phyloP scores from a whole-genome alignment of 2,329 filamentous ascomycete genomes.

The Pseudogymnoascus sp. region DNA sequence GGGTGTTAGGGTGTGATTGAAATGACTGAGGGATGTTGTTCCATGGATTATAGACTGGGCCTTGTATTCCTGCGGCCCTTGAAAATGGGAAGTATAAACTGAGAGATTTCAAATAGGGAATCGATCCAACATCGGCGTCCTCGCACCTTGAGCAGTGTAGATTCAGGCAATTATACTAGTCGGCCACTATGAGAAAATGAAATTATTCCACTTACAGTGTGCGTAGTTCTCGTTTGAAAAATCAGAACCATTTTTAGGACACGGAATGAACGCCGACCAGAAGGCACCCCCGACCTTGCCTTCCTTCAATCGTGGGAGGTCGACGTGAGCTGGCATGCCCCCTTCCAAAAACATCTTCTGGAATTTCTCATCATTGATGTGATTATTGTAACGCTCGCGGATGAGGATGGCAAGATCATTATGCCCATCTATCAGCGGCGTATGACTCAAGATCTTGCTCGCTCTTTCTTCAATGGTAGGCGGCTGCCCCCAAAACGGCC shows the following conservation, averaged over 20 bases:
- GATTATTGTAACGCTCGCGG: conserved; percentile 58
- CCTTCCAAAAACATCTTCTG: conserved; percentile 65
- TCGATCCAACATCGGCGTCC: too few species aligned
- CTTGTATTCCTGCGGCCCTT: not conserved
- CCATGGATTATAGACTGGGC: not conserved
- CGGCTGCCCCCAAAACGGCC: conserved; percentile 10
- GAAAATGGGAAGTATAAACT: not conserved
- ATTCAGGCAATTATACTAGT: not conserved
- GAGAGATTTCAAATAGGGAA: not conserved
- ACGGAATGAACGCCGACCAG: conserved; percentile 79
- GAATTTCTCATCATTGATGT: conserved; percentile 68
- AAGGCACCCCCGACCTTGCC: conserved; percentile 79
- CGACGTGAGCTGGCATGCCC: conserved; percentile 61
- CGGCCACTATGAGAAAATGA: not conserved
- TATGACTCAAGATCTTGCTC: conserved; percentile 34
- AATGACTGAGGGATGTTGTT: not conserved
- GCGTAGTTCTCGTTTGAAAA: conserved; percentile 67
- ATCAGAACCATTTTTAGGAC: conserved; percentile 62
- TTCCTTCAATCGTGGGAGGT: conserved; percentile 63
- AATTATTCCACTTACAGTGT: conserved; percentile 40
- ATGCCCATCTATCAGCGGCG: conserved; percentile 67
- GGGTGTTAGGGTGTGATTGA: conserved; percentile 2
- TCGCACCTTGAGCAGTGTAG: not conserved
- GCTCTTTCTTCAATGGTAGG: conserved; percentile 30
- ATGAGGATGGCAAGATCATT: conserved; percentile 77